These are phyloP conservation scores for Protostelium mycophagum DNA, from an alignment of 78 protist genomes.

Conservation along the genomic window DNA sequence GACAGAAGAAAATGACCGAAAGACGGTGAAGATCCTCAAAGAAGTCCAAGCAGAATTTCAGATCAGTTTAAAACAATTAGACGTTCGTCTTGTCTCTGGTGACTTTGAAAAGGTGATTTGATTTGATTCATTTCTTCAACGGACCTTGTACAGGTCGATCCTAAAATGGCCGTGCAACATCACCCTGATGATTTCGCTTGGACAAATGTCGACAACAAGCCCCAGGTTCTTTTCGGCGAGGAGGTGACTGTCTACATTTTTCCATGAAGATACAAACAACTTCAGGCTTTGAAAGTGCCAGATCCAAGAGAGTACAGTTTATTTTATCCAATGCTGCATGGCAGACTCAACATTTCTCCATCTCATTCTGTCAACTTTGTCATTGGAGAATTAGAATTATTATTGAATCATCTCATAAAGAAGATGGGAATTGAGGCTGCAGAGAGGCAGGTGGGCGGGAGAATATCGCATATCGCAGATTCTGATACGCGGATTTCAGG, in stretches of 20 bases:
- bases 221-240: not conserved
- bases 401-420: not conserved
- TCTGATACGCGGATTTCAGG: no score
- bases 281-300: not conserved
- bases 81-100: not conserved
- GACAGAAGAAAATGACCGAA: not conserved
- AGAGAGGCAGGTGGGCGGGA: not conserved
- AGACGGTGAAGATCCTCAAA: not conserved
- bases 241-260: not conserved
- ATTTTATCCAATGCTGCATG: not conserved
- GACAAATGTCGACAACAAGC: not conserved
- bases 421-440: not conserved
- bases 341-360: not conserved
- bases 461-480: not conserved
- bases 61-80: not conserved
- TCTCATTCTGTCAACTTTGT: not conserved
- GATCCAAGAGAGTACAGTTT: not conserved
- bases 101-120: not conserved
- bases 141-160: not conserved
- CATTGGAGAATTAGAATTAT: not conserved
- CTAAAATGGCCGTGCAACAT: not conserved
- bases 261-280: not conserved
- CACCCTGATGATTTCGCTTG: not conserved
- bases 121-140: not conserved
- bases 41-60: not conserved